A percentile compares a stretch with the other conserved stretches of the same genome.
Evolutionary conservation across 2,329 filamentous ascomycete species (phyloP).

Genomic region (Neofusicoccum sp.): DNA sequence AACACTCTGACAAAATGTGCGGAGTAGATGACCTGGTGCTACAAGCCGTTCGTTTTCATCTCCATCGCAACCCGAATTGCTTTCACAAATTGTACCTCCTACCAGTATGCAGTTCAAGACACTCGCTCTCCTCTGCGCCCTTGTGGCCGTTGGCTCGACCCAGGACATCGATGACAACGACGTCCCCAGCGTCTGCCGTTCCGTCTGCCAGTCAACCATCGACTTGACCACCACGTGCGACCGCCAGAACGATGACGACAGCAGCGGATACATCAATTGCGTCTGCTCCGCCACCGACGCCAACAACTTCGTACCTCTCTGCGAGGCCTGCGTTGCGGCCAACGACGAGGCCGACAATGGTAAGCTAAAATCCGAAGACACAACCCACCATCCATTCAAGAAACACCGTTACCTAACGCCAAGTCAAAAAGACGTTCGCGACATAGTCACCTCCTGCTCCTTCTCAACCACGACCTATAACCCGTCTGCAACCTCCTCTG

Average conservation of each 20-base stretch:
- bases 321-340: slow-evolving; percentile 35
- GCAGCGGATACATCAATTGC: slow-evolving; percentile 31
- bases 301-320: slow-evolving; percentile 31
- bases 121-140: slow-evolving; percentile 5
- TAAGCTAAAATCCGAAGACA: slow-evolving; percentile 7
- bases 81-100: background rate
- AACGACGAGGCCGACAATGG: slow-evolving; percentile 32
- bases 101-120: slow-evolving; percentile 8
- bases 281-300: slow-evolving; percentile 34
- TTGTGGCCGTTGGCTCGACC: background rate
- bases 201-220: slow-evolving; percentile 32
- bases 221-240: slow-evolving; percentile 32
- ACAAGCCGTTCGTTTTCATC: background rate
- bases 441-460: slow-evolving; percentile 34
- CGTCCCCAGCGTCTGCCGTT: slow-evolving; percentile 33
- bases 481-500: slow-evolving; percentile 22
- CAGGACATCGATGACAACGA: slow-evolving; percentile 35
- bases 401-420: slow-evolving; percentile 1
- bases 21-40: background rate
- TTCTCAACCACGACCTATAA: slow-evolving; percentile 33
- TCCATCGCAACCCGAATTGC: background rate
- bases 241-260: slow-evolving; percentile 28
- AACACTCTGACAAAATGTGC: background rate
- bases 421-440: slow-evolving; percentile 30
- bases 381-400: background rate